Evolutionary conservation across 2,329 filamentous ascomycete species (phyloP).

Genomic region (Berkeleyomyces rouxiae): DNA sequence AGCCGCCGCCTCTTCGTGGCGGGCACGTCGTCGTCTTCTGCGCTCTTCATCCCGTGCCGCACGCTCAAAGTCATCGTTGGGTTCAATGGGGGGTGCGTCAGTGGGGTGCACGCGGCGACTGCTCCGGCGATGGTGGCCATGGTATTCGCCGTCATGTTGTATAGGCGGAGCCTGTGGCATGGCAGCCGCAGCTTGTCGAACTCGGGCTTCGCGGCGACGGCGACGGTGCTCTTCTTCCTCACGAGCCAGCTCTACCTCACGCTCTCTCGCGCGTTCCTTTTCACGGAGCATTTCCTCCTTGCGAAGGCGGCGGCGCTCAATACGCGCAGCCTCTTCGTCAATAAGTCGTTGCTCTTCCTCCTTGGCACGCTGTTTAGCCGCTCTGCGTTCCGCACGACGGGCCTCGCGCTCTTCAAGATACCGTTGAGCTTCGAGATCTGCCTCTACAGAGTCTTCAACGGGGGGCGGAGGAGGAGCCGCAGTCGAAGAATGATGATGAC

Average conservation of each 20-base stretch:
- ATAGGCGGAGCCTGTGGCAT: conserved; percentile 15
- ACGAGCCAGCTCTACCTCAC: conserved; percentile 30
- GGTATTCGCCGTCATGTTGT: conserved; percentile 26
- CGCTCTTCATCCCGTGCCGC: conserved; percentile 1
- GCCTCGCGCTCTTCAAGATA: background rate
- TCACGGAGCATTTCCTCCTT: conserved; percentile 29
- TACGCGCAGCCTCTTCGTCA: conserved; percentile 38
- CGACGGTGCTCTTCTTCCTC: conserved; percentile 37
- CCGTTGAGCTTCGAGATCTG: background rate
- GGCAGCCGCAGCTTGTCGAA: conserved; percentile 13
- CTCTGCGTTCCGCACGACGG: background rate
- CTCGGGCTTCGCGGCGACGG: conserved; percentile 35
- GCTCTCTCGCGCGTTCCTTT: conserved; percentile 32
- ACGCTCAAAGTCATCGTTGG: background rate
- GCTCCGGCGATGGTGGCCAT: conserved; percentile 25
- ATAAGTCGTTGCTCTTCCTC: conserved; percentile 25
- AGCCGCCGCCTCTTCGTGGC: conserved; percentile 21
- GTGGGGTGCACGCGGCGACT: conserved; percentile 17
- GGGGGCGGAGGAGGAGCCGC: background rate
- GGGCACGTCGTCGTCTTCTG: conserved; percentile 14
- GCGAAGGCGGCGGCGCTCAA: conserved; percentile 33
- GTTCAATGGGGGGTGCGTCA: conserved; percentile 15
- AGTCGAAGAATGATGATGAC: background rate
- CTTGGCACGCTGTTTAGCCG: background rate
- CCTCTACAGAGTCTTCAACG: background rate